Base-by-base conservation (phyloP, 2,329 filamentous ascomycete species). In the Diaporthe destruens region DNA sequence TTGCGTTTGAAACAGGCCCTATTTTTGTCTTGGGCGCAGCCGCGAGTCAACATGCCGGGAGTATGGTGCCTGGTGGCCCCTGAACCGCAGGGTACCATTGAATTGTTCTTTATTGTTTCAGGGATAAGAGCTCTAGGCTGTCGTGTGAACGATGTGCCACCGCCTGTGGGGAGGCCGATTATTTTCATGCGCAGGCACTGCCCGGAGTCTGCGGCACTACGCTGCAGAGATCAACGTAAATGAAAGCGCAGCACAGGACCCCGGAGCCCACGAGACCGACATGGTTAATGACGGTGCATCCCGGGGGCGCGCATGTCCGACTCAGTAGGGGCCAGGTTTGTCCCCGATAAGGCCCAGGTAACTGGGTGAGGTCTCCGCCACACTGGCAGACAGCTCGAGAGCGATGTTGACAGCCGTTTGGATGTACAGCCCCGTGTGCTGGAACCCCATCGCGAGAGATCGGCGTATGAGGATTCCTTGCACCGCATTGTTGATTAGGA, bases 1-100 rank as follows among this genome's bases (percentile, higher is more conserved):
- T 47, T 57, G 39, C 67, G 54, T 51, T 59, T 59, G 56, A 59
- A 70, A 56, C 51, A 59, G 54, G 34, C 42, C 42, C 59, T 47
- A 49, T 51, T 66, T 53, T 66, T 61, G 29, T 68, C 39, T 65
- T 29, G 65, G 56, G 71, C 71, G 56, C 71, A 16, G 1, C 32
- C 66, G 65, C 71, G 71, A 72, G 51, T 72, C 71, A 72, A 42
- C 61, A 66, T 66, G 61, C 61, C 32, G 29, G 61, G 47, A 20
- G 61, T 2, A 25, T n/a, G 18, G 16, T 51, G 44, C 61, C 61
- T 66, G 61, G 32, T 39, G 44, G 61, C 61, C 61, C 61, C 61
- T 66, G 61, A 66, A 47, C 61, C 61, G 61, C 61, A 66, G 61
- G 61, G 61, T 66, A 66, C 44, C 47, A 36, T 51, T 12, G 47